Evolutionary conservation across 2,329 filamentous ascomycete species (phyloP), one percentile per base, ranked within the genome.

Genomic region (Fusarium humuli): DNA sequence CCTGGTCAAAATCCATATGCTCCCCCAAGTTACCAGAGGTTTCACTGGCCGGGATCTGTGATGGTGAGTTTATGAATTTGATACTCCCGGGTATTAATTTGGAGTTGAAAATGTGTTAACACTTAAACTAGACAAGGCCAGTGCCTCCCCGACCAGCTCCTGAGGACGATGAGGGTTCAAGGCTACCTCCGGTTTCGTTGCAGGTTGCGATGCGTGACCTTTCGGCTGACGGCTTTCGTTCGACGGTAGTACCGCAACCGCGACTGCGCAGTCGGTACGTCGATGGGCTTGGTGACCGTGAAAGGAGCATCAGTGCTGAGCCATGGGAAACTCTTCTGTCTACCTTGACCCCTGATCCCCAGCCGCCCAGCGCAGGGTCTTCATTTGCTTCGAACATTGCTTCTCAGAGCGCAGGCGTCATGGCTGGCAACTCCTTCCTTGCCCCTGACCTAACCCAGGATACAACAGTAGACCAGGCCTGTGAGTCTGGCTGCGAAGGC

Each of bases 211-310:
- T 44, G 5, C 34, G 54, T 50, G 55, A 50, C 11, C 18, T 56
- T 27, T 18, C 48, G 12, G 32, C 56, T 13, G 64, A 57, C 30
- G 23, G 56, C 18, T 29, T 47, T 30, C 58, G 53, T 8, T 5
- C 27, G 11, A 37, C 18, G 18, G 34, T n/a, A 37, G 34, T 29
- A 6, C 68, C 65, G 23, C 60, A 65, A 34, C 45, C 42, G 22
- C 22, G 60, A 4, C 61, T 61, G 20, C 72, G 61, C 16, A 64
- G 47, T 18, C 49, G 64, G 18, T 71, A 65, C 6, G 48, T 91
- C 2, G 91, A 97, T 79, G 94, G 94, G 6, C 86, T 97, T 18
- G 94, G 94, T 40, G 94, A 97, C 79, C 91, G 94, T 62, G 88
- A 93, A 68, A 89, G 94, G 72, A 97, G 94, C 78, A 82, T 93